Evolutionary conservation across 495 filamentous ascomycete genomes (phyloP), one percentile per base, ranked within the genome.

Genomic region (Usnea hakonensis): DNA sequence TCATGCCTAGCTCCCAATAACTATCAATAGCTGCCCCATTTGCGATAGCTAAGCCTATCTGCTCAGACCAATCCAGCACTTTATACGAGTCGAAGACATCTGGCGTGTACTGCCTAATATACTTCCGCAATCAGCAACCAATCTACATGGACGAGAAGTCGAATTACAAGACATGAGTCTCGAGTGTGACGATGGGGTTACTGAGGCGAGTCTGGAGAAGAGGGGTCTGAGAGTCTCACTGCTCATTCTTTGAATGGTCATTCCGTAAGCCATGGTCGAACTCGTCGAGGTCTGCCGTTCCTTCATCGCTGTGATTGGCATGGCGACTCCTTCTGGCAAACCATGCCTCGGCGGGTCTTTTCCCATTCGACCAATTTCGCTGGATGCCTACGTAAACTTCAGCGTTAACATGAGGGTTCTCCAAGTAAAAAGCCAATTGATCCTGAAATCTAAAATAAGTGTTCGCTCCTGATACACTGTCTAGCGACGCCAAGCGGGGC

Each of bases 231-330:
- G 46, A 32, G 48, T 32, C 48, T 19, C 21, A 52, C 48, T 73
- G 78, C 73, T 95, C 90, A 64, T 88, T 79, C 72, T 81, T 73
- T 7, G 81, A 81, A 72, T 93, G 90, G 55, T 83, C 71, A 16
- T 77, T 72, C 64, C 83, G 79, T 65, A 91, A 73, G 38, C 79
- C 82, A 1, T 64, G 63, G 28, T 79, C 75, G 65, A 93, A 91
- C 64, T 93, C 90, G 1, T 63, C 72, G 78, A 81, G 89, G 26
- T 72, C 79, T 9, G 87, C 88, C 6, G 87, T 85, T 0, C 87
- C 87, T 19, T 76, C 66, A 44, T 70, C 68, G 6, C 73, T 66
- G 2, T 69, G 71, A 60, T 90, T 79, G 35, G 72, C 71, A 72
- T 94, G 88, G 38, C 81, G 72, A 66, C 83, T 87, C 57, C 78